Base-by-base conservation (phyloP, 345 rosid species). In the Salix purpurea region DNA sequence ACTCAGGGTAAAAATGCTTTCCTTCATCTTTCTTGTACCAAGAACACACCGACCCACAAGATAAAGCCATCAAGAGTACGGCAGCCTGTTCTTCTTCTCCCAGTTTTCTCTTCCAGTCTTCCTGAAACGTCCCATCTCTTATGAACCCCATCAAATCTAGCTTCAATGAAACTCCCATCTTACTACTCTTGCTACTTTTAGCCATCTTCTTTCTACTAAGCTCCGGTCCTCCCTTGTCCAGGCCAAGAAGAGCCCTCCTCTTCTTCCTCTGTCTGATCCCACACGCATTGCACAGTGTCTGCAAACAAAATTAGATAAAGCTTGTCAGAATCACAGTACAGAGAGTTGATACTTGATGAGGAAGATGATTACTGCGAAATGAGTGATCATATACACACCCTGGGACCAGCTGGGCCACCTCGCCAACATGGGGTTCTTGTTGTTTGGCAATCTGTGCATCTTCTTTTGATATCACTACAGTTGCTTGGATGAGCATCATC, bases 221-320 rank as follows among this genome's bases (percentile, higher is more conserved):
- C 76, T 75, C 76, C 24, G 66, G 61, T 72, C 77, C 75, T 67
- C 75, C 76, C 44, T 69, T 81, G 34, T 80, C 83, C 69, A 69
- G 6, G 3, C 86, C 88, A 23, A 84, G 52, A 64, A 79, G 42
- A 21, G 80, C 89, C 67, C 86, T 89, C 61, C 78, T 89, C 86
- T 79, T 86, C 84, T 94, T 94, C 74, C 97, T 89, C 74, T 89
- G 80, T 75, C 92, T 91, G 81, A 94, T 94, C 84, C 97, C 98
- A 76, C 98, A 92, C 8, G 98, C 98, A 83, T 94, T 92, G 62
- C 98, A 94, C 74, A 92, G 82, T 2, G 97, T 89, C 98, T 94
- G 85, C 76, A 85, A 18, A 10, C 65, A 72, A 69, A 50, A 39
- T 18, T 2, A 12, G 39, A 69, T 52, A 60, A 71, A 26, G 28